Evolutionary conservation across 495 filamentous ascomycete genomes (phyloP).

Genomic region (Penicillium manginii): DNA sequence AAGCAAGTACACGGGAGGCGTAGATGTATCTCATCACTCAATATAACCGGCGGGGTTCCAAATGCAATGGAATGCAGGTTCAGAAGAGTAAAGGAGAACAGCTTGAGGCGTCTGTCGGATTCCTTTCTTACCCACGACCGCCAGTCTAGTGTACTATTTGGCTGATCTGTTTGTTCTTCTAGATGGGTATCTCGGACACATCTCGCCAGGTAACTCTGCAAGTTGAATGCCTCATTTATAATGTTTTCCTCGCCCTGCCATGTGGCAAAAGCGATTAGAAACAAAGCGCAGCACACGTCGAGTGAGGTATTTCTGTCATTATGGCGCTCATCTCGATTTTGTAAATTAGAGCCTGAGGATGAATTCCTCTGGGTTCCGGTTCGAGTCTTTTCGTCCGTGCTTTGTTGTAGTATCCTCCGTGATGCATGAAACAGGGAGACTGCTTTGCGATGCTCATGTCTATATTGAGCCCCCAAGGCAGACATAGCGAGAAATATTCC

Average conservation of each 20-base stretch:
- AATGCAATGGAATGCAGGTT: conserved; percentile 45
- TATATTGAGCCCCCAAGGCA: conserved; percentile 29
- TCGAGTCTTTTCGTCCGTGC: background rate
- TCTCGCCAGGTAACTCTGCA: conserved; percentile 20
- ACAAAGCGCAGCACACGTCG: conserved; percentile 15
- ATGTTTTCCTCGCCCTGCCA: conserved; percentile 22
- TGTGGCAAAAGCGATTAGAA: conserved; percentile 22
- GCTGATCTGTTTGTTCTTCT: conserved; percentile 9
- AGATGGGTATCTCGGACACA: conserved; percentile 19
- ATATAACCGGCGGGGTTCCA: conserved; percentile 44
- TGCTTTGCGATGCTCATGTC: conserved; percentile 22
- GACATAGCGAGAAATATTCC: conserved; percentile 31
- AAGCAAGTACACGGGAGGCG: conserved; percentile 52
- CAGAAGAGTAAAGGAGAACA: conserved; percentile 41
- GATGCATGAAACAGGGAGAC: conserved; percentile 16
- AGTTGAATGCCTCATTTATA: conserved; percentile 17
- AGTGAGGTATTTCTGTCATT: conserved; percentile 4
- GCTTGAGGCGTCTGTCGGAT: conserved; percentile 35
- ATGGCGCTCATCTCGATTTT: background rate
- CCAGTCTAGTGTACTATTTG: conserved; percentile 14
- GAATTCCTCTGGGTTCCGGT: background rate
- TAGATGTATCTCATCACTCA: conserved; percentile 61
- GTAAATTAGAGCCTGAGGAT: background rate
- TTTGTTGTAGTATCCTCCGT: conserved; percentile 10
- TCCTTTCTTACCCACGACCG: conserved; percentile 31